Percentiles rank a stretch among this genome's conserved stretches.
phyloP scores from a whole-genome alignment of 1,139 yeast species.

The Candida albicans region DNA sequence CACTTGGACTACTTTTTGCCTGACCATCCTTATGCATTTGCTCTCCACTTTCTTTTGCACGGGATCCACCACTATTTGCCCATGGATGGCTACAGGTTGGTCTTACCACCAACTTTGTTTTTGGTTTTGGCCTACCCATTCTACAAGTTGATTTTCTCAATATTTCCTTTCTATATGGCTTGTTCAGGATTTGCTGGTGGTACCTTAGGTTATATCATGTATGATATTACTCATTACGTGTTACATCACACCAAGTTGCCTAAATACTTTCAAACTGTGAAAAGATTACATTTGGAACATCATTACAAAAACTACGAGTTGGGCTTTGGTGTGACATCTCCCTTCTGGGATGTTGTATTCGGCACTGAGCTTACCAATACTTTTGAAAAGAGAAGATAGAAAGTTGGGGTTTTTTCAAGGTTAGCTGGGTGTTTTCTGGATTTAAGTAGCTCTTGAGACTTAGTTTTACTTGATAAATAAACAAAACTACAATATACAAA shows the following conservation, averaged over 20 bases:
- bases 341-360: slow-evolving; percentile 91
- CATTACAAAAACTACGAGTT: slow-evolving; percentile 95
- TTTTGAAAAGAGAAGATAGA: slow-evolving; percentile 32
- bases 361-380: slow-evolving; percentile 58
- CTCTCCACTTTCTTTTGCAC: slow-evolving; percentile 85
- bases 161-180: slow-evolving; percentile 49
- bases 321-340: slow-evolving; percentile 94
- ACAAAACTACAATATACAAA: no score
- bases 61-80: slow-evolving; percentile 98
- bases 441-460: no score
- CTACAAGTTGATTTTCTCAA: slow-evolving; percentile 36
- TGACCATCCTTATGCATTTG: slow-evolving; percentile 68
- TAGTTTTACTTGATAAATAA: no score
- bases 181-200: slow-evolving; percentile 85
- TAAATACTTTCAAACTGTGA: slow-evolving; percentile 67
- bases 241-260: slow-evolving; percentile 88
- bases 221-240: slow-evolving; percentile 84
- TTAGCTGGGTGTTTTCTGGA: background rate
- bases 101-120: slow-evolving; percentile 92
- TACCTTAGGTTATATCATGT: slow-evolving; percentile 84
- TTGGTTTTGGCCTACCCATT: slow-evolving; percentile 45
- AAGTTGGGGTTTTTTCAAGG: background rate
- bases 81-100: slow-evolving; percentile 91
- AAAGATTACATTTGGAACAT: slow-evolving; percentile 92
- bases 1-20: slow-evolving; percentile 89